Evolutionary conservation across 306 rosid genomes (phyloP).

Genomic region (Sicyos baderoa): DNA sequence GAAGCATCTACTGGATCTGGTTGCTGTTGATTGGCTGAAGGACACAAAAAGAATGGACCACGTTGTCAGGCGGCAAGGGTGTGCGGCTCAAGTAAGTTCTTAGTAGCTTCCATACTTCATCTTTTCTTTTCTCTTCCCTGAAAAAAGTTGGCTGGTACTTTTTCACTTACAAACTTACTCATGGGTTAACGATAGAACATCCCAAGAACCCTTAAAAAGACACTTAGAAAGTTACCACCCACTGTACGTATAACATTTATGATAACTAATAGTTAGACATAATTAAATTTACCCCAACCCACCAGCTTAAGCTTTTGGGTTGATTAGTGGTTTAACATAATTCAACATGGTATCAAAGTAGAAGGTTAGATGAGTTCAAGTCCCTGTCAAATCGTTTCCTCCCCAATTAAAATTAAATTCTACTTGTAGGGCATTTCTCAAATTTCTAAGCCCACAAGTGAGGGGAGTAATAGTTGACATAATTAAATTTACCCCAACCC

Average conservation of each 20-base stretch:
- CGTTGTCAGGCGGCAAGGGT: slow-evolving; percentile 85
- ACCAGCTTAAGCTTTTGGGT: too few species aligned
- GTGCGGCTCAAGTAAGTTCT: slow-evolving; percentile 83
- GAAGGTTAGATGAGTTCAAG: too few species aligned
- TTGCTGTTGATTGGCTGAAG: slow-evolving; percentile 98
- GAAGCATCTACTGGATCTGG: slow-evolving; percentile 89
- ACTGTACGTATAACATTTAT: background rate
- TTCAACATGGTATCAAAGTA: too few species aligned
- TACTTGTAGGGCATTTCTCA: too few species aligned
- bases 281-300: too few species aligned
- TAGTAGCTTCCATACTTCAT: background rate
- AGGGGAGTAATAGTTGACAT: too few species aligned
- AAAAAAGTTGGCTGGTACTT: background rate
- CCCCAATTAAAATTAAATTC: too few species aligned
- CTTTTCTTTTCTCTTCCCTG: background rate
- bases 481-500: too few species aligned
- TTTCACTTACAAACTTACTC: background rate
- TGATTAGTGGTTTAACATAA: too few species aligned
- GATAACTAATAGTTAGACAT: too few species aligned
- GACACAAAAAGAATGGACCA: slow-evolving; percentile 97
- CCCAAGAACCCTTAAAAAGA: background rate
- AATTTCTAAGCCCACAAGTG: too few species aligned
- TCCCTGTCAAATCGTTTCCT: too few species aligned
- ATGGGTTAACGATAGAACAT: background rate
- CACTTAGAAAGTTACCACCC: background rate